phyloP scores from a whole-genome alignment of 192 early-diverging fungal genomes.

The Entomortierella chlamydospora region DNA sequence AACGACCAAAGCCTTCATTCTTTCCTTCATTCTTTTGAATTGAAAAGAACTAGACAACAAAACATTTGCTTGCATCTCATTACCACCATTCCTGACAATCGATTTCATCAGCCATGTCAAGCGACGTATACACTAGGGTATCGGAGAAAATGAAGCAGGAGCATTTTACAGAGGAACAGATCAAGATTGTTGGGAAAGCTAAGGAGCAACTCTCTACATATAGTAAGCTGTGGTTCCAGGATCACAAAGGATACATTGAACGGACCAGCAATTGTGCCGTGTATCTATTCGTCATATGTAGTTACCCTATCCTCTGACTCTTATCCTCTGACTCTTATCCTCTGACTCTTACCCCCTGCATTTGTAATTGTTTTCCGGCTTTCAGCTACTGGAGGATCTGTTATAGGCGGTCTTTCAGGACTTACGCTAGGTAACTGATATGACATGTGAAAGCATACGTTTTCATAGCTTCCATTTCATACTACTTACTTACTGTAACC shows the following conservation, averaged over 20 bases:
- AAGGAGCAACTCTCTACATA: slow-evolving; percentile 44
- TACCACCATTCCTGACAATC: neutral
- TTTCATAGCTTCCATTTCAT: neutral
- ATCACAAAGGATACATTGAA: neutral
- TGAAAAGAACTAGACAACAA: too few relatives aligned
- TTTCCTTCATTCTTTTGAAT: too few relatives aligned
- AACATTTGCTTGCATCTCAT: too few relatives aligned
- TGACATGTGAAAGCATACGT: neutral
- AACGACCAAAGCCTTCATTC: too few relatives aligned
- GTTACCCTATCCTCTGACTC: too few relatives aligned
- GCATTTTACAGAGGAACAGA: slow-evolving; percentile 51
- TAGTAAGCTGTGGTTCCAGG: slow-evolving; percentile 4
- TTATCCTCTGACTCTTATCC: neutral
- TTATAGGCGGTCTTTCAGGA: slow-evolving; percentile 30
- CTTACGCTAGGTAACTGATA: slow-evolving; percentile 30
- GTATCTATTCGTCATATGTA: too few relatives aligned
- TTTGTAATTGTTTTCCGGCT: neutral
- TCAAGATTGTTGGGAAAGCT: slow-evolving; percentile 45
- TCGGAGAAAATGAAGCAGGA: slow-evolving; percentile 47
- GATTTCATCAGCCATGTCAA: slow-evolving; percentile 13
- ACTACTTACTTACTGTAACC: neutral
- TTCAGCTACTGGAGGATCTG: slow-evolving; percentile 37
- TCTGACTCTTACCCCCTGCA: neutral
- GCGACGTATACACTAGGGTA: slow-evolving; percentile 32
- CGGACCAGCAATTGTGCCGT: neutral